A percentile compares a stretch with the other conserved stretches of the same genome.
Conservation (phyloP, 495 filamentous ascomycete genomes). For the Hypoxylon fragiforme region DNA sequence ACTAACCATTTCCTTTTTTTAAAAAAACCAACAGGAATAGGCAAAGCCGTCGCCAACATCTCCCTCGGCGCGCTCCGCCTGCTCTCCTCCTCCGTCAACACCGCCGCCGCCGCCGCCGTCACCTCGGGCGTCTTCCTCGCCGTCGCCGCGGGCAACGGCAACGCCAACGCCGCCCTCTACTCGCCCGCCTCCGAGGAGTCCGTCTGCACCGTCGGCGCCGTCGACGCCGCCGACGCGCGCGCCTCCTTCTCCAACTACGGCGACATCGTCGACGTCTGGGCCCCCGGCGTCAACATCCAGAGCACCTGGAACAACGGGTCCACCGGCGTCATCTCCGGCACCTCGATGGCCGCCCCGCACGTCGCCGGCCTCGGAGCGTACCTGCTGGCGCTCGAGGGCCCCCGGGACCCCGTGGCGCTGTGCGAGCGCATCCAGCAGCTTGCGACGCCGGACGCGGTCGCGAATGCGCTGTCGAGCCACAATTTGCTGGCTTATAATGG, state of each 20-base stretch:
- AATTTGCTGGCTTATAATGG: constrained; percentile 42
- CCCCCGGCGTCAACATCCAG: constrained; percentile 46
- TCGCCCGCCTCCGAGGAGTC: constrained; percentile 52
- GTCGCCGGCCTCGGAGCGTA: constrained; percentile 56
- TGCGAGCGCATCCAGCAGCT: constrained; percentile 39
- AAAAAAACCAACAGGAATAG: no score
- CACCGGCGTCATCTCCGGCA: constrained; percentile 51
- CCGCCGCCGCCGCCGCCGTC: constrained; percentile 44
- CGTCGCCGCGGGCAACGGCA: constrained; percentile 50
- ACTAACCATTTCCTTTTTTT: no score
- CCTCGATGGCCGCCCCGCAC: constrained; percentile 58
- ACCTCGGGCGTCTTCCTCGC: constrained; percentile 49
- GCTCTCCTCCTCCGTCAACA: constrained; percentile 45
- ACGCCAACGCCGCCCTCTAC: constrained; percentile 38
- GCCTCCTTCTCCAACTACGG: constrained; percentile 61
- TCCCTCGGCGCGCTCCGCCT: constrained; percentile 49
- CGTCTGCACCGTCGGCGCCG: constrained; percentile 58
- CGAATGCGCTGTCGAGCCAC: constrained; percentile 19
- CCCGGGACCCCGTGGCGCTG: constrained; percentile 33
- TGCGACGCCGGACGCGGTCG: constrained; percentile 35
- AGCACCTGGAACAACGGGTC: constrained; percentile 40
- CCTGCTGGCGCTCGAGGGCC: constrained; percentile 42
- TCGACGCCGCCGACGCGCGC: constrained; percentile 41
- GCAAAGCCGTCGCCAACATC: constrained; percentile 49
- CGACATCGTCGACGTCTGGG: constrained; percentile 50